Conservation (phyloP, 371 early-diverging fungal genomes). For the Mucor plumbeus region DNA sequence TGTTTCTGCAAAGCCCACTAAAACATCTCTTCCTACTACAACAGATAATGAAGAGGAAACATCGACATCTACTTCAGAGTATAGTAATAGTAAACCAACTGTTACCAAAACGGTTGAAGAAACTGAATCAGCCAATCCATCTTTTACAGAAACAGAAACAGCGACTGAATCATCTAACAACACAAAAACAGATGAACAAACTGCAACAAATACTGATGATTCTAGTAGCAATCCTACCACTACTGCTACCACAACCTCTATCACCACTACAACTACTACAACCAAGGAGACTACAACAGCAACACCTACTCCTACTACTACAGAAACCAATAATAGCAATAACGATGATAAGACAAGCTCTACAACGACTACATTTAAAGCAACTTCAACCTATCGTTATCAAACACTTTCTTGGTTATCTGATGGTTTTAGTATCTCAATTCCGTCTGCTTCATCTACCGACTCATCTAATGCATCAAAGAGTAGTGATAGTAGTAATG, state of each 20-base stretch:
- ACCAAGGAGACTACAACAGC: neutral
- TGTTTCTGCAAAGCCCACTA: neutral
- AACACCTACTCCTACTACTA: slow-evolving; percentile 6
- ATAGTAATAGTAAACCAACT: neutral
- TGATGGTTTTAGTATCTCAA: slow-evolving; percentile 36
- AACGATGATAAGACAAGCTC: neutral
- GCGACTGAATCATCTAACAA: neutral
- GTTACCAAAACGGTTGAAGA: neutral
- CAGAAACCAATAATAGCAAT: neutral
- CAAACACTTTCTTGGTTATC: slow-evolving; percentile 36
- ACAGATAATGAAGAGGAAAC: neutral
- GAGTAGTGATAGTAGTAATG: neutral
- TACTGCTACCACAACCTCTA: slow-evolving; percentile 1
- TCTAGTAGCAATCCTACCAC: slow-evolving; percentile 5
- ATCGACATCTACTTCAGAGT: neutral
- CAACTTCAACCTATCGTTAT: slow-evolving; percentile 37
- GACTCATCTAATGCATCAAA: slow-evolving; percentile 11
- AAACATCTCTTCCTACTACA: neutral
- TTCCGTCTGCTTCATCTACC: slow-evolving; percentile 35
- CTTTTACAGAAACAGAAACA: neutral
- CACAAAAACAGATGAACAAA: neutral
- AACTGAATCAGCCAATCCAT: slow-evolving; percentile 1
- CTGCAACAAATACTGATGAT: neutral
- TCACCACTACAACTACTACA: neutral
- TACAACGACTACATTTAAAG: slow-evolving; percentile 20